A percentile compares a stretch with the other conserved stretches of the same genome.
These are phyloP conservation scores for Ogataea allantospora DNA, from an alignment of 805 yeast genomes.

Conservation along the genomic window DNA sequence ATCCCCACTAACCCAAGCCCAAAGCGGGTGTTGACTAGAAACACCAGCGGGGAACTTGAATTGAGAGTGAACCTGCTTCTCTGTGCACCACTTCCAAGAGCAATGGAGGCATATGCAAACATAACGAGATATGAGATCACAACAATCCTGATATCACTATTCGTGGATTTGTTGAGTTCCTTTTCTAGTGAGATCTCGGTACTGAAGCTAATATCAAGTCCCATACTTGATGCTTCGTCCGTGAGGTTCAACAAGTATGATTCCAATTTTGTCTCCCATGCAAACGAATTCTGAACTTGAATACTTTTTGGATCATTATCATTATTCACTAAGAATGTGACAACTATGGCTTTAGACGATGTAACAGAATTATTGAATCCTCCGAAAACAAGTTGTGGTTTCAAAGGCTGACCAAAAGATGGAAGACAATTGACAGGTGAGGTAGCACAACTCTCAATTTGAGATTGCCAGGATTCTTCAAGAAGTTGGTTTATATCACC, in stretches of 20 bases:
- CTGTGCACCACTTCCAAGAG: conserved; percentile 54
- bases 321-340: conserved; percentile 69
- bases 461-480: conserved; percentile 53
- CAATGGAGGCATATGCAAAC: conserved; percentile 85
- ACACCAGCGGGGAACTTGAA: conserved; percentile 10
- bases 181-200: conserved; percentile 83
- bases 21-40: conserved; percentile 56
- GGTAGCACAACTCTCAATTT: conserved; percentile 59
- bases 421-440: conserved; percentile 92
- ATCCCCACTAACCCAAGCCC: conserved; percentile 84
- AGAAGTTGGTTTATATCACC: conserved; percentile 55
- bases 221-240: conserved; percentile 46
- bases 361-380: conserved; percentile 47
- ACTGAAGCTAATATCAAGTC: conserved; percentile 66
- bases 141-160: conserved; percentile 71
- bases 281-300: conserved; percentile 39
- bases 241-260: conserved; percentile 45
- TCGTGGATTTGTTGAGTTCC: conserved; percentile 79
- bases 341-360: conserved; percentile 67
- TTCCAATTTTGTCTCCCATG: conserved; percentile 76
- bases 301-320: conserved; percentile 41
- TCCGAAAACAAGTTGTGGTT: conserved; percentile 69
- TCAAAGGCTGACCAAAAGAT: conserved; percentile 84
- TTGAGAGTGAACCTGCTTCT: conserved; percentile 10
- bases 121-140: conserved; percentile 74